Evolutionary conservation across 2,329 filamentous ascomycete species (phyloP).

Genomic region (Microcyclospora pomicola): DNA sequence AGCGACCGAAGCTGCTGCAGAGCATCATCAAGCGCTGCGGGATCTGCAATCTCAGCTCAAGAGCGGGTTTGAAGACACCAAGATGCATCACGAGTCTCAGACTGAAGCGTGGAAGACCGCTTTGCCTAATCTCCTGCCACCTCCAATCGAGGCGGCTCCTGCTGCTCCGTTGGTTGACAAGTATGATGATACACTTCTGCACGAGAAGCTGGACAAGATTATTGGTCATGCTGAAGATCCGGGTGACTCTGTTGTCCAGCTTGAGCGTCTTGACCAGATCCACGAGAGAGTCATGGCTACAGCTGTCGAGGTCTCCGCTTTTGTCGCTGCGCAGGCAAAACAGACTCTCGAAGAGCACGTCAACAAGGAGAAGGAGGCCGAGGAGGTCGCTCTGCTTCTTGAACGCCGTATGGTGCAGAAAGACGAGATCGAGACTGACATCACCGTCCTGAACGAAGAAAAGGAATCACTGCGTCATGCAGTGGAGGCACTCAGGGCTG

Average conservation of each 20-base stretch:
- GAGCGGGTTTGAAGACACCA: slow-evolving; percentile 30
- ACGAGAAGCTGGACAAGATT: slow-evolving; percentile 36
- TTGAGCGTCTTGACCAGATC: slow-evolving; percentile 76
- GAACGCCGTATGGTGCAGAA: slow-evolving; percentile 60
- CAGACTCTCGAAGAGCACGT: slow-evolving; percentile 66
- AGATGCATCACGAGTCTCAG: slow-evolving; percentile 25
- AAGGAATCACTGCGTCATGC: slow-evolving; percentile 36
- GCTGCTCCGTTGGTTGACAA: slow-evolving; percentile 37
- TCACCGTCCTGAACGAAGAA: slow-evolving; percentile 31
- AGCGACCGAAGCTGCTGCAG: slow-evolving; percentile 21
- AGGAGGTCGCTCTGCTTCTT: slow-evolving; percentile 66
- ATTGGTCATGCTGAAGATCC: slow-evolving; percentile 52
- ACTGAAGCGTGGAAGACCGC: slow-evolving; percentile 29
- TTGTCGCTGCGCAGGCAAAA: slow-evolving; percentile 63
- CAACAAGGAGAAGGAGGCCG: slow-evolving; percentile 61
- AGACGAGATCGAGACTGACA: slow-evolving; percentile 40
- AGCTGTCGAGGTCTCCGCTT: slow-evolving; percentile 69
- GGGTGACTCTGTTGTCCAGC: slow-evolving; percentile 56
- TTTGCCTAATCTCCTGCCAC: slow-evolving; percentile 32
- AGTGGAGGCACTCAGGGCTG: slow-evolving; percentile 46
- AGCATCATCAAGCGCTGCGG: slow-evolving; percentile 29
- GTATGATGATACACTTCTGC: slow-evolving; percentile 45
- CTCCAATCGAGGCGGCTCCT: slow-evolving; percentile 21
- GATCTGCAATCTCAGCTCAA: slow-evolving; percentile 30
- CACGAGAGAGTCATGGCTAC: slow-evolving; percentile 76